Evolutionary conservation across 2,329 filamentous ascomycete species (phyloP).

Genomic region (Knufia fluminis): DNA sequence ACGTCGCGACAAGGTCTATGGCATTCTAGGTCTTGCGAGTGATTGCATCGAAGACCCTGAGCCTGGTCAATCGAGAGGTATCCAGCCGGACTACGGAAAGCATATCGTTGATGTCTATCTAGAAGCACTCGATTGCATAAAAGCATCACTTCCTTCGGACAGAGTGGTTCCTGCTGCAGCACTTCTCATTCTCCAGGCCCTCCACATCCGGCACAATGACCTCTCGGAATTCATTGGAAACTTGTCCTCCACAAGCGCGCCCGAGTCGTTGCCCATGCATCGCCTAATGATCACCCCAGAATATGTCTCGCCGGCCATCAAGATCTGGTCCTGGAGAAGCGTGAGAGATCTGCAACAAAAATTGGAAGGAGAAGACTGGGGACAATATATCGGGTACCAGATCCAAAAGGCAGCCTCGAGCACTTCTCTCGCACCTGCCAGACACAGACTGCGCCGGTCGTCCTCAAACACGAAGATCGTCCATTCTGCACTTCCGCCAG

Average conservation of each 20-base stretch:
- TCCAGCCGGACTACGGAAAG: constrained; percentile 18
- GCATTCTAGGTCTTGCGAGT: constrained; percentile 20
- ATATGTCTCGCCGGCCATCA: constrained; percentile 3
- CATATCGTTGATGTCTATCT: constrained; percentile 20
- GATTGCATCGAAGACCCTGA: constrained; percentile 14
- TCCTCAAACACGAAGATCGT: not conserved
- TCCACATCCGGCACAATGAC: not conserved
- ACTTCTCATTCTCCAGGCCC: not conserved
- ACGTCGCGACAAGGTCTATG: constrained; percentile 21
- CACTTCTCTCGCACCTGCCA: not conserved
- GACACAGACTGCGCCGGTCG: not conserved
- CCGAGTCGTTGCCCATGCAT: not conserved
- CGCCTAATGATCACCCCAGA: not conserved
- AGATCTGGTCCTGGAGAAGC: constrained; percentile 16
- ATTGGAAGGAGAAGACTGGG: constrained; percentile 20
- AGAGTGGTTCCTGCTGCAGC: constrained; percentile 1
- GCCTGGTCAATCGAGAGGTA: not conserved
- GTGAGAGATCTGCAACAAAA: constrained; percentile 17
- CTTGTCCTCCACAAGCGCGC: not conserved
- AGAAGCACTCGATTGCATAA: constrained; percentile 13
- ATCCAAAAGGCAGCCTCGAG: constrained; percentile 8
- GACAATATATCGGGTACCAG: constrained; percentile 19
- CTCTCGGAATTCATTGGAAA: not conserved
- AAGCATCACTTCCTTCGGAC: not conserved
- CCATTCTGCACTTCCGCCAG: constrained; percentile 12